Base-by-base conservation (phyloP, 129 eudicot species). In the Pittosporum tobira region DNA sequence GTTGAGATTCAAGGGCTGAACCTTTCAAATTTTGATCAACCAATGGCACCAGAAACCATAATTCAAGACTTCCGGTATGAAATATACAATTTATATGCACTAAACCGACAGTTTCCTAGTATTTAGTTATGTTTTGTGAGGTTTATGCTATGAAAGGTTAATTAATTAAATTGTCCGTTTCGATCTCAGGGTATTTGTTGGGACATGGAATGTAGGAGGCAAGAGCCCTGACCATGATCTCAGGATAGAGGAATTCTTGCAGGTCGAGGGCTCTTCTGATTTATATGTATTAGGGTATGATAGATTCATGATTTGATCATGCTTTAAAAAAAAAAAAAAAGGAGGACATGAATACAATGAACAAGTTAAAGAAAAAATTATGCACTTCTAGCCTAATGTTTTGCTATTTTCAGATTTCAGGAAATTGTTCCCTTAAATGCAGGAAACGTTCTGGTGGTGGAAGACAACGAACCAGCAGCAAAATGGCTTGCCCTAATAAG, bases 161-260 rank as follows among this genome's bases (percentile, higher is more conserved):
- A 40, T 54, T 18, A n/a, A 30, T 11, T 3, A 1, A n/a, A 27
- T 34, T 30, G 4, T 48, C 24, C 6, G 2, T 13, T 12, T 25
- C 21, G 14, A 40, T 38, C 65, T 64, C 49, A 86, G 95, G 82
- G 57, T 82, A 21, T 86, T 79, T 30, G 90, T 77, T 27, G 84
- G 61, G 15, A 86, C 95, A 11, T 86, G 95, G 95, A 86, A 86
- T 66, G 95, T 86, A 34, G 95, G 83, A 64, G 95, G 95, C 6
- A 82, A 67, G 42, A 61, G 80, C 48, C 95, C 95, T 0, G 65
- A 67, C 25, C 67, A 64, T 19, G 78, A 64, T 18, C 77, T 82
- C 23, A 68, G 77, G 50, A 82, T 86, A 21, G 82, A 86, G 49
- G 84, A 82, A 64, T 76, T 86, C 78, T 77, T 86, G 78, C 87